These are phyloP conservation scores for Proliferodiscus dingleyae DNA, from an alignment of 2,329 filamentous ascomycete genomes.

Conservation along the genomic window DNA sequence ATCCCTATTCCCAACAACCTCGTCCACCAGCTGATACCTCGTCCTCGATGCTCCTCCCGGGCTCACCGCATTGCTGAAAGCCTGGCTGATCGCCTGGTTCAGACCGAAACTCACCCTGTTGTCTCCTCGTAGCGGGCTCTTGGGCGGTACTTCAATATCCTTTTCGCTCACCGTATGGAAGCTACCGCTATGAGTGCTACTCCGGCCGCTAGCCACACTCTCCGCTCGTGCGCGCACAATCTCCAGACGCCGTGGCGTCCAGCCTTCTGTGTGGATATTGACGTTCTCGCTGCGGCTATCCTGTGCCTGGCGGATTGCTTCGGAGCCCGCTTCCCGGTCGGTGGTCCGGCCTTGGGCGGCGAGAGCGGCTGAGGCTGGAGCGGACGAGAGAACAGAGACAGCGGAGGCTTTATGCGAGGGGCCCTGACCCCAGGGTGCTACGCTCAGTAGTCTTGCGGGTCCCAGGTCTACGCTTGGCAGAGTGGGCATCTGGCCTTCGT, in stretches of 20 bases:
- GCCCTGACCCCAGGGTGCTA: too few species aligned
- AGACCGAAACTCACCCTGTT: not conserved
- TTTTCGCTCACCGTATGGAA: not conserved
- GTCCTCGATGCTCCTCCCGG: not conserved
- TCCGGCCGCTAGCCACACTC: not conserved
- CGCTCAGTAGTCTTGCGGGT: not conserved
- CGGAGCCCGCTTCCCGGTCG: not conserved
- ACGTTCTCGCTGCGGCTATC: slow-evolving; percentile 1
- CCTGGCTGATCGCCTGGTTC: not conserved
- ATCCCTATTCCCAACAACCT: slow-evolving; percentile 7
- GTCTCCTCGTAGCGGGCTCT: not conserved
- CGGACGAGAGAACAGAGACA: too few species aligned
- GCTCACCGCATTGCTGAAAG: not conserved
- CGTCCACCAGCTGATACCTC: slow-evolving; percentile 12
- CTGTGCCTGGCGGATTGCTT: not conserved
- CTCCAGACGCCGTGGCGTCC: not conserved
- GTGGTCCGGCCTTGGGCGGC: not conserved
- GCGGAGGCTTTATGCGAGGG: too few species aligned
- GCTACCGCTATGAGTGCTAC: not conserved
- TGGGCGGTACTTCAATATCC: not conserved
- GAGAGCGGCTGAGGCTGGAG: not conserved
- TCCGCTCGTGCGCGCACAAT: not conserved
- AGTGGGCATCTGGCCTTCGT: slow-evolving; percentile 2
- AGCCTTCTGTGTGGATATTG: not conserved
- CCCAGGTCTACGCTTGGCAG: too few species aligned